Percentiles rank a stretch among this genome's conserved stretches.
Evolutionary conservation across 1,284 basidiomycete genomes (phyloP).

Genomic region (Peniophora sp.): DNA sequence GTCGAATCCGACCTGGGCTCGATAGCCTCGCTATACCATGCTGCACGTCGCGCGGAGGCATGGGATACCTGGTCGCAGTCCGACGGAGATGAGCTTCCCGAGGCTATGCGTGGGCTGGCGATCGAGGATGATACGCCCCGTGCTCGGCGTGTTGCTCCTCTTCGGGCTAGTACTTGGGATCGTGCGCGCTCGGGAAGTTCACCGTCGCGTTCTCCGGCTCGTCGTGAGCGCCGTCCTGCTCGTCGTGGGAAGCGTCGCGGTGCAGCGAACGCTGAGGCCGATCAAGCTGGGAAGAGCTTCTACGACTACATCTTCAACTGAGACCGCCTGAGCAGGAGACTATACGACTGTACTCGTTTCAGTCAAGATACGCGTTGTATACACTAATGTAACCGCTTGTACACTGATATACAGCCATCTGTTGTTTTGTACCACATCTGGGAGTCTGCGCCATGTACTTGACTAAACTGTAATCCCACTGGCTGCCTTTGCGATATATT

Average conservation of each 20-base stretch:
- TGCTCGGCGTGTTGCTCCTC: constrained; percentile 16
- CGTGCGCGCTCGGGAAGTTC: constrained; percentile 24
- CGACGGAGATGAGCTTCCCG: constrained; percentile 4
- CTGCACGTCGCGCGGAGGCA: constrained; percentile 1
- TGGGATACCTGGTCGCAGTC: constrained; percentile 4
- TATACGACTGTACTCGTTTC: too few relatives aligned
- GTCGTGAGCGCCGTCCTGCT: constrained; percentile 18
- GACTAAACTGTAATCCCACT: too few relatives aligned
- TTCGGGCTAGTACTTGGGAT: constrained; percentile 21
- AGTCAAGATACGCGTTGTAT: too few relatives aligned
- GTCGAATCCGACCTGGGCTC: constrained; percentile 16
- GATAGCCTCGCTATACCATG: constrained; percentile 12
- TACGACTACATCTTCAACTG: constrained; percentile 34
- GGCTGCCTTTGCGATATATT: too few relatives aligned
- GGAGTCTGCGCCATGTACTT: too few relatives aligned
- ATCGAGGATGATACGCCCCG: constrained; percentile 17
- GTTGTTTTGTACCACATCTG: too few relatives aligned
- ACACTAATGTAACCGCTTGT: too few relatives aligned
- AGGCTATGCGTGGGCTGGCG: too few relatives aligned
- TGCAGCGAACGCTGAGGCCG: background rate
- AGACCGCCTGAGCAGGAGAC: too few relatives aligned
- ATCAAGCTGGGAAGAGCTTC: constrained; percentile 16
- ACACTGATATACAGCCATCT: too few relatives aligned
- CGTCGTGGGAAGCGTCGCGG: background rate
- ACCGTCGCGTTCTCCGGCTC: constrained; percentile 32